Evolutionary conservation across 805 yeast species (phyloP).

Genomic region (Yarrowia alimentaria): DNA sequence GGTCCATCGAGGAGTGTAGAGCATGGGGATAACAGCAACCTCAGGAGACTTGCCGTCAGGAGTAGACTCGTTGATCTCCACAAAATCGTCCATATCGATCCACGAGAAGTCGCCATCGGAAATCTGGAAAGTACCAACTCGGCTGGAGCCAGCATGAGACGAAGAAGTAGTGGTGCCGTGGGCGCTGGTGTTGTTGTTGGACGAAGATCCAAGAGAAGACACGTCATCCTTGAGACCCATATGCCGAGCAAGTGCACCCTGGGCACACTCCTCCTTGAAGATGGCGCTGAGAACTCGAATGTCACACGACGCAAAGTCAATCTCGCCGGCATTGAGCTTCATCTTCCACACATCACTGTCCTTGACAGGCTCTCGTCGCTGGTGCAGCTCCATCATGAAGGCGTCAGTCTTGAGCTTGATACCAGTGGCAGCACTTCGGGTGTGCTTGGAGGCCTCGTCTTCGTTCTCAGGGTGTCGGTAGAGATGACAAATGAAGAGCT

Average conservation of each 20-base stretch:
- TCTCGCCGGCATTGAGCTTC: slow-evolving; percentile 64
- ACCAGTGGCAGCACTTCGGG: slow-evolving; percentile 56
- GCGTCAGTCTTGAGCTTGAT: slow-evolving; percentile 58
- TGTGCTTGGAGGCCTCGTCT: slow-evolving; percentile 42
- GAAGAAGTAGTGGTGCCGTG: slow-evolving; percentile 31
- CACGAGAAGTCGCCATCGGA: slow-evolving; percentile 48
- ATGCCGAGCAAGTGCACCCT: slow-evolving; percentile 43
- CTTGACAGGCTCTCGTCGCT: slow-evolving; percentile 47
- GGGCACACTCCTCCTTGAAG: slow-evolving; percentile 56
- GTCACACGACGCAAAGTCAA: slow-evolving; percentile 68
- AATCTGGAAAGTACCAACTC: slow-evolving; percentile 36
- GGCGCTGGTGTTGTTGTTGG: slow-evolving; percentile 31
- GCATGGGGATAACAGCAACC: slow-evolving; percentile 57
- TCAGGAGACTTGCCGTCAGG: slow-evolving; percentile 35
- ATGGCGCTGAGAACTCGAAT: slow-evolving; percentile 62
- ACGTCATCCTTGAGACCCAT: slow-evolving; percentile 29
- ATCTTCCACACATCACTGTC: slow-evolving; percentile 47
- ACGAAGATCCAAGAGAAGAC: slow-evolving; percentile 30
- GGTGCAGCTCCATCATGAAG: slow-evolving; percentile 66
- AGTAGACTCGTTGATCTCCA: slow-evolving; percentile 55
- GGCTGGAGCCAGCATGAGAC: slow-evolving; percentile 7
- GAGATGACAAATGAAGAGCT: slow-evolving; percentile 72
- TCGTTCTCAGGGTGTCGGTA: slow-evolving; percentile 52
- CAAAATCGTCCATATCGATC: slow-evolving; percentile 74
- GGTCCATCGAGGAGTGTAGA: slow-evolving; percentile 66